Evolutionary conservation across 192 early-diverging fungal species (phyloP).

Genomic region (Coemansia sp.): DNA sequence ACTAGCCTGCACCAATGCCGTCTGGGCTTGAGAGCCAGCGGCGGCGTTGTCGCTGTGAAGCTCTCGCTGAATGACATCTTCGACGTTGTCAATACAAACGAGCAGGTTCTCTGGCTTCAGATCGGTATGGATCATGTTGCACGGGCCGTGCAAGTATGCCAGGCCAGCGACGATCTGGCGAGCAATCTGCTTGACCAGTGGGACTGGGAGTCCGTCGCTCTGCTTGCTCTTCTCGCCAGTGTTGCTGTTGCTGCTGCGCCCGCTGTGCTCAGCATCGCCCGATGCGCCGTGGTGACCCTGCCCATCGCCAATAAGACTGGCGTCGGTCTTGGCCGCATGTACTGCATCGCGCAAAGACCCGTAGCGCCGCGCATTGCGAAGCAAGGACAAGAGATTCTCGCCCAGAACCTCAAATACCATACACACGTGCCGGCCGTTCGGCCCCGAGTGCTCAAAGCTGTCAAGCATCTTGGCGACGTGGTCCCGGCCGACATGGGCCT

Average conservation of each 20-base stretch:
- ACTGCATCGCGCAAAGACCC: constrained; percentile 41
- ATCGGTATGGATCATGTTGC: constrained; percentile 98
- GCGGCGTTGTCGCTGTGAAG: constrained; percentile 30
- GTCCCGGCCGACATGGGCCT: constrained; percentile 43
- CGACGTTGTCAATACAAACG: constrained; percentile 88
- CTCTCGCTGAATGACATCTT: constrained; percentile 68
- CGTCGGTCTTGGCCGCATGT: constrained; percentile 25
- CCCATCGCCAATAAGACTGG: constrained; percentile 25
- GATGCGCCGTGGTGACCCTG: constrained; percentile 3
- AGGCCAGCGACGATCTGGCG: constrained; percentile 90
- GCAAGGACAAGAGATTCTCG: constrained; percentile 90
- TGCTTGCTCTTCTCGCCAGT: constrained; percentile 31
- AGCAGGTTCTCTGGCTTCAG: constrained; percentile 98
- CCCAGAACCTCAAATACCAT: constrained; percentile 99
- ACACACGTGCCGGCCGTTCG: constrained; percentile 90
- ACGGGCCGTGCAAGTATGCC: constrained; percentile 93
- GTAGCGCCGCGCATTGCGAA: constrained; percentile 64
- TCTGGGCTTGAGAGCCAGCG: background rate
- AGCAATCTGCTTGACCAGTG: constrained; percentile 88
- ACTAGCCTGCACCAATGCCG: constrained; percentile 44
- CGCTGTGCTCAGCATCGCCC: constrained; percentile 15
- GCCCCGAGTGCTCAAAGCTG: constrained; percentile 87
- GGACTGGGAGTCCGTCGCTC: constrained; percentile 75
- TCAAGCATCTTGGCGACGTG: constrained; percentile 91
- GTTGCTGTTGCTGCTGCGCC: constrained; percentile 2